Evolutionary conservation across 805 yeast genomes (phyloP), one percentile per base, ranked within the genome.

Genomic region (Starmerella floricola): DNA sequence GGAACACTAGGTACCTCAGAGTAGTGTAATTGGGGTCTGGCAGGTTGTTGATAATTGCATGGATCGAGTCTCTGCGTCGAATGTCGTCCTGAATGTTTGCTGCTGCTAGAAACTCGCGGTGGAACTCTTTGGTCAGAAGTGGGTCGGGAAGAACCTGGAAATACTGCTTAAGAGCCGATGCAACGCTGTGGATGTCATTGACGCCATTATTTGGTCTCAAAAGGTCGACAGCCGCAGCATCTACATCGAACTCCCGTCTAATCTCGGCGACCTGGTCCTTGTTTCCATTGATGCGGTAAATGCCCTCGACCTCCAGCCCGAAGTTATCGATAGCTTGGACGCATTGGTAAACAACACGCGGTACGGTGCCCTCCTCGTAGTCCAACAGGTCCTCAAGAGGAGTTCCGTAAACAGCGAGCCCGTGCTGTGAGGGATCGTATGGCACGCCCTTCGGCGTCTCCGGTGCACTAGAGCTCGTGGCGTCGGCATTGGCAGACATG

Each of bases 11-110:
- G 28, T 84, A 76, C 50, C 96, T 68, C 52, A 91, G 68, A 0
- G 97, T 87, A 68, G 94, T 87, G 60, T 91, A 91, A 44, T 88
- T 85, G 1, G 94, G 91, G 62, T 91, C 98, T 0, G 96, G 95
- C 42, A 91, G 69, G 51, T 82, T 81, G 64, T 80, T 91, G 35
- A 91, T 83, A 45, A 84, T 72, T 34, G 85, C 83, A 61, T 91
- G 98, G 53, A 91, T 68, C 24, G 68, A 68, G 55, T 85, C 88
- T 45, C 82, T 74, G 44, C 81, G 71, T 50, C 76, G 68, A 12
- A 67, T 67, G 16, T 69, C 68, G 53, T 79, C 82, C 24, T 66
- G 71, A 38, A 85, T 76, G 58, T 75, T 74, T 18, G 81, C 81
- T 1, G 86, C 81, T 30, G 73, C 76, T 37, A 85, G 62, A 55